phyloP scores from a whole-genome alignment of 495 filamentous ascomycete genomes.

The Annulohypoxylon nitens region DNA sequence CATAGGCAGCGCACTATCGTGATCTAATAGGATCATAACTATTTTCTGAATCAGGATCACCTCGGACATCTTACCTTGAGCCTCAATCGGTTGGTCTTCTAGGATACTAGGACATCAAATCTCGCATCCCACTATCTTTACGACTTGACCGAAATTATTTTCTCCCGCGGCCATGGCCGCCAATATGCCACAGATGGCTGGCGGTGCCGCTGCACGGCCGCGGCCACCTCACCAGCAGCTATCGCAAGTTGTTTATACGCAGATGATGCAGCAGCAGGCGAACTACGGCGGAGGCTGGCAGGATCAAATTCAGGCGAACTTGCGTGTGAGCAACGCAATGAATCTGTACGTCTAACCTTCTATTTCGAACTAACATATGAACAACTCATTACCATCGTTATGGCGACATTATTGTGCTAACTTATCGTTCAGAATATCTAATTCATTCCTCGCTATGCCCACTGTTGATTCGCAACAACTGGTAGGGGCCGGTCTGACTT shows the following conservation, averaged over 20 bases:
- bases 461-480: slow-evolving; percentile 49
- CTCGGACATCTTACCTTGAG: background rate
- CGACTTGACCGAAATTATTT: slow-evolving; percentile 32
- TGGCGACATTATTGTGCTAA: slow-evolving; percentile 21
- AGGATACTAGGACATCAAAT: background rate
- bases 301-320: slow-evolving; percentile 39
- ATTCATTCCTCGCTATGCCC: slow-evolving; percentile 58
- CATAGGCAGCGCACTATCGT: background rate
- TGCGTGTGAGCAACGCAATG: slow-evolving; percentile 53
- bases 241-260: slow-evolving; percentile 46
- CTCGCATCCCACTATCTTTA: slow-evolving; percentile 1
- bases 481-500: slow-evolving; percentile 50
- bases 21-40: background rate
- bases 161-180: slow-evolving; percentile 62
- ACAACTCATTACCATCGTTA: background rate
- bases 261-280: slow-evolving; percentile 37
- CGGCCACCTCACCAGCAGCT: slow-evolving; percentile 54
- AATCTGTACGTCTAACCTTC: slow-evolving; percentile 50
- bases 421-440: slow-evolving; percentile 53
- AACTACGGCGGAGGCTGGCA: slow-evolving; percentile 52
- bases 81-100: background rate
- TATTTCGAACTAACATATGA: background rate
- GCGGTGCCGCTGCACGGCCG: slow-evolving; percentile 44
- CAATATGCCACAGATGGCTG: slow-evolving; percentile 61
- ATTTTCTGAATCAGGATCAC: background rate